Percentiles rank a stretch among this genome's conserved stretches.
These are phyloP conservation scores for Schizophyllum commune DNA, from an alignment of 1,284 basidiomycete species.

Conservation along the genomic window DNA sequence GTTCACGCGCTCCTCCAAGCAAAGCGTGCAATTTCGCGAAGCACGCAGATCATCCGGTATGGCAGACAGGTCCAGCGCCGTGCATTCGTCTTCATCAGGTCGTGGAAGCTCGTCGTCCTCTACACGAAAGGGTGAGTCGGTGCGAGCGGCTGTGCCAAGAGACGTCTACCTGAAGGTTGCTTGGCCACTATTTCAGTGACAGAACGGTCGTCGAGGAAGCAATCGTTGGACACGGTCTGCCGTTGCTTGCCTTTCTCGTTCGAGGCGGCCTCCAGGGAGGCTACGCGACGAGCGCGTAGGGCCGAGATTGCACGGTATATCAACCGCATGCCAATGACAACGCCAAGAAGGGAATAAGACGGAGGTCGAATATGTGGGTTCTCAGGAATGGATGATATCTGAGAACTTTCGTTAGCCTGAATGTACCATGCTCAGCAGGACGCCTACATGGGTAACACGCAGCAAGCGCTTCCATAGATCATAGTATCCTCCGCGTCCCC, in stretches of 20 bases:
- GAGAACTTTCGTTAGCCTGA: constrained; percentile 1
- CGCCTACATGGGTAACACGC: constrained; percentile 64
- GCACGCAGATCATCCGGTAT: constrained; percentile 48
- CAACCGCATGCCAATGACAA: constrained; percentile 67
- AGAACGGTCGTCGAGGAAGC: constrained; percentile 58
- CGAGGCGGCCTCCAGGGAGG: constrained; percentile 6
- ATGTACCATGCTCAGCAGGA: constrained; percentile 3
- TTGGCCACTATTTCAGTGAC: constrained; percentile 50
- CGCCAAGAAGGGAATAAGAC: constrained; percentile 79
- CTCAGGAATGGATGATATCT: constrained; percentile 70
- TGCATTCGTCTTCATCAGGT: constrained; percentile 60
- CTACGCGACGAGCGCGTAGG: constrained; percentile 23
- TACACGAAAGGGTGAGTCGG: constrained; percentile 13
- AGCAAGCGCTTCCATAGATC: constrained; percentile 67
- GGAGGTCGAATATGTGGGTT: constrained; percentile 68
- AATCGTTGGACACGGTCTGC: constrained; percentile 29
- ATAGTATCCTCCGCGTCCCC: constrained; percentile 60
- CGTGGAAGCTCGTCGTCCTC: constrained; percentile 45
- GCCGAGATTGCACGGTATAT: constrained; percentile 51
- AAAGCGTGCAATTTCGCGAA: constrained; percentile 77
- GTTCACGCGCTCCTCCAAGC: constrained; percentile 75
- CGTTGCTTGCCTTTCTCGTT: constrained; percentile 20
- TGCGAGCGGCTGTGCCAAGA: neutral
- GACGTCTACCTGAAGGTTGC: neutral
- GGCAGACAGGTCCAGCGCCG: constrained; percentile 48